Conservation (phyloP, 2,329 filamentous ascomycete species). For the Fusarium virguliforme region DNA sequence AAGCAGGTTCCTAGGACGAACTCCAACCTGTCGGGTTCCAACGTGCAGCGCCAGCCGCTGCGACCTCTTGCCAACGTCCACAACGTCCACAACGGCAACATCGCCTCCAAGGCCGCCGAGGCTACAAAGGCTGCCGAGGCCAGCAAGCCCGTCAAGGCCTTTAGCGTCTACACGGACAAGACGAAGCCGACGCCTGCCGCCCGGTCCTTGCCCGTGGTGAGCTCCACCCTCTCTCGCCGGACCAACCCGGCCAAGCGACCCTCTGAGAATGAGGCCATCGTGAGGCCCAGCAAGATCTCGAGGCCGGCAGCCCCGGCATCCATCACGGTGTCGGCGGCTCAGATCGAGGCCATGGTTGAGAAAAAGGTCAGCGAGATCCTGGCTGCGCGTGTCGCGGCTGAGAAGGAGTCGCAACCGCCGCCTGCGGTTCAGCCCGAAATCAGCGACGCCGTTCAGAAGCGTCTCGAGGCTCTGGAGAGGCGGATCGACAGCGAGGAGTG, state of each 20-base stretch:
- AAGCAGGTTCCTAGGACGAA: slow-evolving; percentile 78
- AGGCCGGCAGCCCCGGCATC: slow-evolving; percentile 49
- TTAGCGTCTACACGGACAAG: slow-evolving; percentile 89
- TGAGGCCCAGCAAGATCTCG: slow-evolving; percentile 66
- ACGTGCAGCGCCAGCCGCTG: slow-evolving; percentile 79
- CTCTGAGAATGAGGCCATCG: slow-evolving; percentile 58
- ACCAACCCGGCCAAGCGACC: slow-evolving; percentile 60
- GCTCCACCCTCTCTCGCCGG: slow-evolving; percentile 55
- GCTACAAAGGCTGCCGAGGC: slow-evolving; percentile 66
- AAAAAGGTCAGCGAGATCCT: slow-evolving; percentile 92
- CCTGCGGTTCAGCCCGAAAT: slow-evolving; percentile 65
- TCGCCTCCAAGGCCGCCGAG: slow-evolving; percentile 65
- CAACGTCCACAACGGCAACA: slow-evolving; percentile 77
- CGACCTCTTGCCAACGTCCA: slow-evolving; percentile 82
- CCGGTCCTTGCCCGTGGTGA: slow-evolving; percentile 52
- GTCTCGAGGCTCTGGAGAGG: slow-evolving; percentile 87
- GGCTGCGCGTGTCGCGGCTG: slow-evolving; percentile 76
- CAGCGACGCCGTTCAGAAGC: slow-evolving; percentile 83
- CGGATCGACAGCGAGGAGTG: slow-evolving; percentile 79
- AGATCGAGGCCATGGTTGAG: slow-evolving; percentile 93
- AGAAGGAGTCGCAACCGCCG: slow-evolving; percentile 56
- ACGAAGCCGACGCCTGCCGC: slow-evolving; percentile 62
- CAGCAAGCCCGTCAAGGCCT: slow-evolving; percentile 84
- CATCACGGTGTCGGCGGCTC: slow-evolving; percentile 75
- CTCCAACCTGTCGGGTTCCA: slow-evolving; percentile 58